Evolutionary conservation across 2,329 filamentous ascomycete species (phyloP).

Genomic region (Camillea tinctor): DNA sequence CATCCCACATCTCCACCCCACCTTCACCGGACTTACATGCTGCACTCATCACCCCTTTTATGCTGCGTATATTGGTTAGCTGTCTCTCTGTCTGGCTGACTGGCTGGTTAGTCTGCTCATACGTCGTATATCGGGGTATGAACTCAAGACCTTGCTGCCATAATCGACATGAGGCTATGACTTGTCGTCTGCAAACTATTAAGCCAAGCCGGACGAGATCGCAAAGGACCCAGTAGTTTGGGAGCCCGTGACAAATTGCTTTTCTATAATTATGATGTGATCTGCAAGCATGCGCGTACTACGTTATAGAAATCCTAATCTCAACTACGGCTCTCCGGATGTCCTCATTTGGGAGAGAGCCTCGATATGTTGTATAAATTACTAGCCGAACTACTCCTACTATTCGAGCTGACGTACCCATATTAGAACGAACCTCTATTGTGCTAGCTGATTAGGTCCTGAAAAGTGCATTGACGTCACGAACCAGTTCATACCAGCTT

Average conservation of each 20-base stretch:
- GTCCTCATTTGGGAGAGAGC: background rate
- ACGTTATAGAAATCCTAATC: background rate
- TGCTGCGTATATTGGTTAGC: too few species aligned
- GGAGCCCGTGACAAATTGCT: slow-evolving; percentile 15
- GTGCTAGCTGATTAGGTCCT: background rate
- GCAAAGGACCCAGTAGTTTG: slow-evolving; percentile 23
- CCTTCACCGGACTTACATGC: too few species aligned
- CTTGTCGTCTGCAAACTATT: slow-evolving; percentile 11
- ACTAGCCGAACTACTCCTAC: background rate
- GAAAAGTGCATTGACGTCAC: background rate
- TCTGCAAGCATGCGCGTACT: slow-evolving; percentile 6
- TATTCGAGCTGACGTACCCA: background rate
- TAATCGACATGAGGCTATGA: slow-evolving; percentile 13
- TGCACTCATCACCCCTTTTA: too few species aligned
- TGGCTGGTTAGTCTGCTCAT: background rate
- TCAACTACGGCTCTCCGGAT: background rate
- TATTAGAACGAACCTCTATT: background rate
- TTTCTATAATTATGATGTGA: slow-evolving; percentile 7
- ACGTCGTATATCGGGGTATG: background rate
- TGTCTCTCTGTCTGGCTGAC: too few species aligned
- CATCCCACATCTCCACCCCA: too few species aligned
- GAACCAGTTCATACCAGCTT: background rate
- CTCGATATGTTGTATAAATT: background rate
- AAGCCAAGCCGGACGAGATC: slow-evolving; percentile 10
- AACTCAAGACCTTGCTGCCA: background rate